These are phyloP conservation scores for Candida labiduridarum DNA, from an alignment of 1,139 yeast genomes.

Conservation along the genomic window DNA sequence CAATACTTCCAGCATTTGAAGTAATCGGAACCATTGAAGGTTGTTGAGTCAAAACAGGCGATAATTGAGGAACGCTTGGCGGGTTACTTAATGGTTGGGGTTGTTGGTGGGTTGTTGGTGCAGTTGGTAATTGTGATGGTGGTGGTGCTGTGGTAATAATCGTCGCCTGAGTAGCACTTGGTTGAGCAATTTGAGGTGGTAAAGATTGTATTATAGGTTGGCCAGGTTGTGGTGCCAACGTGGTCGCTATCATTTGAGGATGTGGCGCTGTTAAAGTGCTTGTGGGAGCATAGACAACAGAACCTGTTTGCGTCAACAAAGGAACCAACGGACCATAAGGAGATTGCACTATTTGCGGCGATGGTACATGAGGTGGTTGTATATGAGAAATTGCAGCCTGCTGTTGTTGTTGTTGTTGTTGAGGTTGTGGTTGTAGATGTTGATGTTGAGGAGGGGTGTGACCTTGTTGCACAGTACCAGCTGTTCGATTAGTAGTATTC, in stretches of 20 bases:
- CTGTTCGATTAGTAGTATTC: not conserved
- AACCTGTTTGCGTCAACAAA: conserved; percentile 29
- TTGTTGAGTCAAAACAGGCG: conserved; percentile 7
- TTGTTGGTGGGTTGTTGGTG: conserved; percentile 6
- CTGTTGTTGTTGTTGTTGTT: conserved; percentile 2
- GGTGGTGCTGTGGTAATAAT: not conserved
- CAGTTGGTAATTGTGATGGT: conserved; percentile 4
- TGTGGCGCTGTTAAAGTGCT: conserved; percentile 10
- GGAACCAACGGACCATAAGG: conserved; percentile 42
- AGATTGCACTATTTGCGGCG: conserved; percentile 24
- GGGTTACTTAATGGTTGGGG: not conserved
- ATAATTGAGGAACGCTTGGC: not conserved
- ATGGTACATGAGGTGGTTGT: conserved; percentile 7
- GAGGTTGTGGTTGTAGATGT: conserved; percentile 2
- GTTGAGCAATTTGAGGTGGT: conserved; percentile 6
- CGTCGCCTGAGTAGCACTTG: not conserved
- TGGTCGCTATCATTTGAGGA: conserved; percentile 8
- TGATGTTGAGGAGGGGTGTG: conserved; percentile 1
- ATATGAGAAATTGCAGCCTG: conserved; percentile 1
- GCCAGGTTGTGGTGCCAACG: conserved; percentile 8
- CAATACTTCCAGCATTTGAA: conserved; percentile 17
- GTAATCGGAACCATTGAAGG: conserved; percentile 17
- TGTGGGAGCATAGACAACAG: conserved; percentile 20
- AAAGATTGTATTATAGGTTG: not conserved
- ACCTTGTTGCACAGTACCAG: conserved; percentile 1